Conservation (phyloP, 768 basidiomycete genomes). For the Mycena latifolia region DNA sequence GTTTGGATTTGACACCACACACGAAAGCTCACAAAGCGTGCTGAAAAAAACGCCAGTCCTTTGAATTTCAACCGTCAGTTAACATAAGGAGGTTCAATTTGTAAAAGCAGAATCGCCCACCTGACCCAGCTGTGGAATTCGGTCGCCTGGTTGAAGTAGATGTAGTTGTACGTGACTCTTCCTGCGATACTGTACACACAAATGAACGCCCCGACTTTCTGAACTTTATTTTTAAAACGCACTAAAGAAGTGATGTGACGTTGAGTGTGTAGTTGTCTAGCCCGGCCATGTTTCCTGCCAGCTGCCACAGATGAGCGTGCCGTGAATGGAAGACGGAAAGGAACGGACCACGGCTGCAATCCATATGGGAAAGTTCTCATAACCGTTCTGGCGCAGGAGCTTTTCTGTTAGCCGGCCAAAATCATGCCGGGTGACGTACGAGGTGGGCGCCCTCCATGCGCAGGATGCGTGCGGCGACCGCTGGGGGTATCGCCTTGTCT, state of each 20-base stretch:
- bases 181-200: slow-evolving; percentile 11
- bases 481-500: slow-evolving; percentile 18
- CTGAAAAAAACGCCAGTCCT: slow-evolving; percentile 25
- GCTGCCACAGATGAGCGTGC: slow-evolving; percentile 3
- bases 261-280: slow-evolving; percentile 32
- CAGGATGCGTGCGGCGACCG: slow-evolving; percentile 30
- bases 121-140: slow-evolving; percentile 24
- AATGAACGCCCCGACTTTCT: neutral
- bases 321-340: neutral
- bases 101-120: neutral
- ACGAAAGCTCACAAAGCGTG: slow-evolving; percentile 21
- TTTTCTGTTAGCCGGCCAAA: neutral
- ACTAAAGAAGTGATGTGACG: slow-evolving; percentile 27
- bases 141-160: slow-evolving; percentile 31
- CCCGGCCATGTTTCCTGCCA: slow-evolving; percentile 29
- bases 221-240: neutral
- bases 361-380: slow-evolving; percentile 36
- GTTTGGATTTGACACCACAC: too few relatives aligned
- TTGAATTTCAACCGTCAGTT: neutral
- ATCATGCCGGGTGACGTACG: slow-evolving; percentile 8
- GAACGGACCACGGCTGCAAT: slow-evolving; percentile 30
- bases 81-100: neutral
- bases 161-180: slow-evolving; percentile 25
- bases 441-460: slow-evolving; percentile 36
- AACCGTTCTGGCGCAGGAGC: slow-evolving; percentile 27